Percentiles rank a stretch among this genome's conserved stretches.
Evolutionary conservation across 2,329 filamentous ascomycete genomes (phyloP).

Genomic region (Aspergillus pseudonomiae): DNA sequence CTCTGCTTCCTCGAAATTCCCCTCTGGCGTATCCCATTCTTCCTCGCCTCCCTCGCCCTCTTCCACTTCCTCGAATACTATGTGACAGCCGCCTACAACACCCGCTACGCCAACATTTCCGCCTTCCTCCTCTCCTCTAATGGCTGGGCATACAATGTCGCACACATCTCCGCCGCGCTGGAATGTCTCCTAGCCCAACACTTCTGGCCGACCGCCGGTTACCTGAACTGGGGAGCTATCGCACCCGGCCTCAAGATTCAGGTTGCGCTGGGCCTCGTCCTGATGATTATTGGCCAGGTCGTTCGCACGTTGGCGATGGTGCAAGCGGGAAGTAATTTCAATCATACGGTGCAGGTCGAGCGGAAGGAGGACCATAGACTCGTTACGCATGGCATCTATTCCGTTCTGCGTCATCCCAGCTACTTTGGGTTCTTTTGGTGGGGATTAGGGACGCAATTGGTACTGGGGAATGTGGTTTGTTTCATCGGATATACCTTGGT

Average conservation of each 20-base stretch:
- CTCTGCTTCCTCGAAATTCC: conserved; percentile 31
- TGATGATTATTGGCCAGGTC: conserved; percentile 72
- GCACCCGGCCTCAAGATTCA: conserved; percentile 38
- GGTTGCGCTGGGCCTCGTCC: conserved; percentile 59
- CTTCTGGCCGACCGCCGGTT: conserved; percentile 40
- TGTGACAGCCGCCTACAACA: conserved; percentile 84
- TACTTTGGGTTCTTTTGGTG: conserved; percentile 99
- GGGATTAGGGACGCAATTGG: conserved; percentile 90
- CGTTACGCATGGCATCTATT: conserved; percentile 83
- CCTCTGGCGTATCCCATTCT: conserved; percentile 62
- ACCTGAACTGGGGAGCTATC: conserved; percentile 48
- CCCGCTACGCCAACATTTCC: conserved; percentile 67
- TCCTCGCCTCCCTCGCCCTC: conserved; percentile 62
- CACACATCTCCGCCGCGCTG: conserved; percentile 72
- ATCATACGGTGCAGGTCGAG: conserved; percentile 75
- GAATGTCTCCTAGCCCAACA: conserved; percentile 63
- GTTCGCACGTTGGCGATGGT: conserved; percentile 84
- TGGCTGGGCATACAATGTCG: conserved; percentile 80
- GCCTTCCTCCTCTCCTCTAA: conserved; percentile 86
- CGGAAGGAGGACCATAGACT: conserved; percentile 73
- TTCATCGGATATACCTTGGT: conserved; percentile 73
- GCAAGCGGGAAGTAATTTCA: conserved; percentile 88
- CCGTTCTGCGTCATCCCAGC: conserved; percentile 76
- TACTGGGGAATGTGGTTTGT: conserved; percentile 82
- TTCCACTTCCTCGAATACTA: conserved; percentile 99